Evolutionary conservation across 257 asterid species (phyloP).

Genomic region (Solanum habrochaites): DNA sequence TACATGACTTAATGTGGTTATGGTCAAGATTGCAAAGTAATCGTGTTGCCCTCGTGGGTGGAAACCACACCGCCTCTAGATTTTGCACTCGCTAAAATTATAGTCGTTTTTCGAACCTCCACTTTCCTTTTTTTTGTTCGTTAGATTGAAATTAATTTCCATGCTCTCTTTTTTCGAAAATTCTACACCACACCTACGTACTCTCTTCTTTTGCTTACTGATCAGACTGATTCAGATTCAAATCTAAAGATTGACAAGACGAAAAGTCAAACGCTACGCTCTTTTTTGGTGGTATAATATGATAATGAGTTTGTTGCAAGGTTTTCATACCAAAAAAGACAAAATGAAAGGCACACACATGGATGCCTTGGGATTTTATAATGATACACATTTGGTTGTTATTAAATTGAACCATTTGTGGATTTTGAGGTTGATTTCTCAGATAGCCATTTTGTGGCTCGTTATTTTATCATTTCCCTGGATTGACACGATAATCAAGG

Average conservation of each 20-base stretch:
- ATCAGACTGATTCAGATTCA: neutral
- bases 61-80: slow-evolving; percentile 41
- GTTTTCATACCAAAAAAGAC: neutral
- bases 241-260: neutral
- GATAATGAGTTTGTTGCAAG: slow-evolving; percentile 4
- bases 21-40: slow-evolving; percentile 6
- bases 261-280: neutral
- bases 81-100: slow-evolving; percentile 35
- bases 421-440: slow-evolving; percentile 12
- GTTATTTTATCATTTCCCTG: slow-evolving; percentile 18
- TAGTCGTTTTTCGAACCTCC: neutral
- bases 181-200: neutral
- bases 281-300: too few species aligned
- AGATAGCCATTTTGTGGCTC: slow-evolving; percentile 10
- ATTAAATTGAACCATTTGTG: slow-evolving; percentile 1
- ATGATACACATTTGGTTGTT: neutral
- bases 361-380: neutral
- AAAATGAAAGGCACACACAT: neutral
- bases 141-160: neutral
- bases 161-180: neutral
- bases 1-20: slow-evolving; percentile 8
- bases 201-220: neutral
- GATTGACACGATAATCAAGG: neutral
- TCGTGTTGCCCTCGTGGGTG: slow-evolving; percentile 38
- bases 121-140: neutral